phyloP scores from a whole-genome alignment of 1,284 basidiomycete species.

The Fistulinella cinereoalba region DNA sequence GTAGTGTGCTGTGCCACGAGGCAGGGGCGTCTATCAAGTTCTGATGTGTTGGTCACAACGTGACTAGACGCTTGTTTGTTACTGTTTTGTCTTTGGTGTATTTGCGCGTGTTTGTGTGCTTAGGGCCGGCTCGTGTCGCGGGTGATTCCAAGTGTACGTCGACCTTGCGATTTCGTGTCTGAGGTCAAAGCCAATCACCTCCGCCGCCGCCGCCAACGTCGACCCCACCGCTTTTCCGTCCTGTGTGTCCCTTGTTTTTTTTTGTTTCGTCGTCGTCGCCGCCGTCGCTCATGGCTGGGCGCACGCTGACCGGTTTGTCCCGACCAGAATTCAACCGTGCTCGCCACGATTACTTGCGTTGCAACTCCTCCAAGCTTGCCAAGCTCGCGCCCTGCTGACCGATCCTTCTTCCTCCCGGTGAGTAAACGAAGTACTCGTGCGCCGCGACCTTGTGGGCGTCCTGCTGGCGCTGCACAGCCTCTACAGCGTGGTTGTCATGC shows the following conservation, averaged over 20 bases:
- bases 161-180: slow-evolving; percentile 26
- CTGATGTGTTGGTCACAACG: too few species aligned
- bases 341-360: slow-evolving; percentile 29
- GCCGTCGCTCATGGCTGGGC: not conserved
- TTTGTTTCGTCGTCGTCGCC: not conserved
- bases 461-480: slow-evolving; percentile 25
- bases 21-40: too few species aligned
- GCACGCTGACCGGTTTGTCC: slow-evolving; percentile 22
- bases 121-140: slow-evolving; percentile 34
- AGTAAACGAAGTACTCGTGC: slow-evolving; percentile 14
- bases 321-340: slow-evolving; percentile 25
- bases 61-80: not conserved
- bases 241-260: slow-evolving; percentile 21
- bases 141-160: slow-evolving; percentile 13
- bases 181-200: slow-evolving; percentile 26
- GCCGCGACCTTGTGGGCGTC: slow-evolving; percentile 5
- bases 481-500: slow-evolving; percentile 32
- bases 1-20: too few species aligned
- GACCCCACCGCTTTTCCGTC: slow-evolving; percentile 14
- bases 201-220: slow-evolving; percentile 29
- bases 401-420: slow-evolving; percentile 16
- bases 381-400: slow-evolving; percentile 20
- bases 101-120: slow-evolving; percentile 34
- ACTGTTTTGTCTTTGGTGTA: slow-evolving; percentile 1
- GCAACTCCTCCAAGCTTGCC: slow-evolving; percentile 17